Evolutionary conservation across 1,284 basidiomycete genomes (phyloP), one percentile per base, ranked within the genome.

Genomic region (Ceratobasidium sp.): DNA sequence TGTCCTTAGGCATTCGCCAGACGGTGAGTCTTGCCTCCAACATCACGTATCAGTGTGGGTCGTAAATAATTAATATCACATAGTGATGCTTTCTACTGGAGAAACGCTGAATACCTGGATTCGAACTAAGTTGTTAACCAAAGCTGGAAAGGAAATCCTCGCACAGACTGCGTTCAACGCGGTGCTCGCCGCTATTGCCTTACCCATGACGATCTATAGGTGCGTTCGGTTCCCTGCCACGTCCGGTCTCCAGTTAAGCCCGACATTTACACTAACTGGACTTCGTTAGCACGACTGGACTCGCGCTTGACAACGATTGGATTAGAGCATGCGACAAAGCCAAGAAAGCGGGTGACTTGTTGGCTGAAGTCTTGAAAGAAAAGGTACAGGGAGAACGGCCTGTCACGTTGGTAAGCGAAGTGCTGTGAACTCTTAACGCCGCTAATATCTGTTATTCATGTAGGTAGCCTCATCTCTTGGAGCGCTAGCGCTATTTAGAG

Each of bases 371-470:
- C 7, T 84, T 90, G 26, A 84, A 87, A 56, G 87, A 89, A 78
- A 84, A 87, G 39, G 87, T 89, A 0, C 89, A 90, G 81, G 89
- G 89, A 7, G 86, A 88, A 80, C 84, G 89, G 0, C 89, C 89
- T 0, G 87, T 88, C 2, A 82, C 87, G 0, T 82, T 90, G 42
- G 86, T 86, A 44, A 46, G 85, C 81, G 23, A 18, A 40, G 9
- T 23, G 49, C 12, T 51, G 26, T 67, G 6, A 58, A 51, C 6
- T 20, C n/a, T 4, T 9, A 42, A 61, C 39, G 39, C 49, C 6
- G n/a, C 49, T 56, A 53, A 42, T 26, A 53, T 39, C 60, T 46
- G 23, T 61, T 44, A 23, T 20, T 53, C 15, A 23, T 3, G 23
- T 79, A 87, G 87, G 86, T 90, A 80, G 90, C 89, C 3, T 87